These are phyloP conservation scores for Castanospermum australe DNA, from an alignment of 306 rosid genomes.

Conservation along the genomic window DNA sequence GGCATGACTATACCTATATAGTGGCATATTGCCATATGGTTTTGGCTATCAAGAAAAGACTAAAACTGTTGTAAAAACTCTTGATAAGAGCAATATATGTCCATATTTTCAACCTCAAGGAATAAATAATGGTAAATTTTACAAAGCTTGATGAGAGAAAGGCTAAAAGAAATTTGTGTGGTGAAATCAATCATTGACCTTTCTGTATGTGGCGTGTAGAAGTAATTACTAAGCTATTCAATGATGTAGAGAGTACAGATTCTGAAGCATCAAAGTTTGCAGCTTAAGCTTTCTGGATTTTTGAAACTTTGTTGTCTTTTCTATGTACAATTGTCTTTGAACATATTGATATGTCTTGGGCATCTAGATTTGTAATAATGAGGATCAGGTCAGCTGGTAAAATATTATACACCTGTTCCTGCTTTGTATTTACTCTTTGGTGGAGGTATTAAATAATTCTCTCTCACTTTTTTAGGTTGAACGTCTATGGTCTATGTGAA, in stretches of 20 bases:
- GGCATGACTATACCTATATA: neutral
- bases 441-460: conserved; percentile 6
- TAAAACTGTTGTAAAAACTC: neutral
- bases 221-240: neutral
- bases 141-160: neutral
- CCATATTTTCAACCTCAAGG: neutral
- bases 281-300: neutral
- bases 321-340: neutral
- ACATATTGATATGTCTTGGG: neutral
- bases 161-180: neutral
- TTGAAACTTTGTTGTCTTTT: neutral
- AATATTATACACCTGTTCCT: neutral
- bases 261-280: neutral
- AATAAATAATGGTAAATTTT: neutral
- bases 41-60: neutral
- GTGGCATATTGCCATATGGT: neutral
- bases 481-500: conserved; percentile 70
- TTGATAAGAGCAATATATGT: neutral
- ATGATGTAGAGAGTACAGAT: neutral
- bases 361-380: neutral
- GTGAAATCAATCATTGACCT: neutral
- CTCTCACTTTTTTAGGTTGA: conserved; percentile 51
- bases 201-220: neutral
- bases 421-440: neutral
- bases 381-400: neutral